These are phyloP conservation scores for Fistulinella prunicolor DNA, from an alignment of 768 basidiomycete genomes.

Conservation along the genomic window DNA sequence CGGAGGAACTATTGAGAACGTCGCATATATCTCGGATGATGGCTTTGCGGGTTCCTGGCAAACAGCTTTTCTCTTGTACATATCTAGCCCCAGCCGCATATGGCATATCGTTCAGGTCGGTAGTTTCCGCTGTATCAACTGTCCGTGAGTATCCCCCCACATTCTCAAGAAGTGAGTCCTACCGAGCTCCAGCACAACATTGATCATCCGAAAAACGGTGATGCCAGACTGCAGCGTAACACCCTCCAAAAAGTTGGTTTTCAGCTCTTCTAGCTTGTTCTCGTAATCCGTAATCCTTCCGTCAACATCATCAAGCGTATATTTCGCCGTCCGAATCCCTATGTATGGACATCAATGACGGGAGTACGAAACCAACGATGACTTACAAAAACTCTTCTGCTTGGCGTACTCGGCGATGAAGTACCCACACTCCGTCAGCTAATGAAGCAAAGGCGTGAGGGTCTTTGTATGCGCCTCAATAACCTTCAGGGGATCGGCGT, in stretches of 20 bases:
- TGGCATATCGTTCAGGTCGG: conserved; percentile 19
- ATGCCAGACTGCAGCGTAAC: conserved; percentile 13
- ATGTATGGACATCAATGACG: neutral
- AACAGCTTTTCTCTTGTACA: conserved; percentile 16
- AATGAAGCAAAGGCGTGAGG: conserved; percentile 14
- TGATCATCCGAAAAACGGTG: conserved; percentile 23
- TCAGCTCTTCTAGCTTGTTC: conserved; percentile 17
- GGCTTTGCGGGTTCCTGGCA: conserved; percentile 19
- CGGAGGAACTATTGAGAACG: conserved; percentile 11
- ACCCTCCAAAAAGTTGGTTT: conserved; percentile 15
- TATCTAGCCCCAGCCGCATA: conserved; percentile 25
- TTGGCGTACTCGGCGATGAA: conserved; percentile 23
- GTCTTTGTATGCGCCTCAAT: conserved; percentile 7
- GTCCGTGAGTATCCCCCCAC: neutral
- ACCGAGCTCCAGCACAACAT: conserved; percentile 7
- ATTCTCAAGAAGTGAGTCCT: neutral
- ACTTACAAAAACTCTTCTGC: conserved; percentile 17
- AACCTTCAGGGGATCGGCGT: conserved; percentile 6
- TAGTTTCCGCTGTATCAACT: conserved; percentile 7
- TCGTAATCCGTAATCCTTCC: conserved; percentile 19
- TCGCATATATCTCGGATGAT: conserved; percentile 18
- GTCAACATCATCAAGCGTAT: conserved; percentile 18
- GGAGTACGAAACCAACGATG: neutral
- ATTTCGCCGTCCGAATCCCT: conserved; percentile 18
- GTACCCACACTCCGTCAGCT: conserved; percentile 24